phyloP scores from a whole-genome alignment of 2,329 filamentous ascomycete species.

The Aspergillus sojae region DNA sequence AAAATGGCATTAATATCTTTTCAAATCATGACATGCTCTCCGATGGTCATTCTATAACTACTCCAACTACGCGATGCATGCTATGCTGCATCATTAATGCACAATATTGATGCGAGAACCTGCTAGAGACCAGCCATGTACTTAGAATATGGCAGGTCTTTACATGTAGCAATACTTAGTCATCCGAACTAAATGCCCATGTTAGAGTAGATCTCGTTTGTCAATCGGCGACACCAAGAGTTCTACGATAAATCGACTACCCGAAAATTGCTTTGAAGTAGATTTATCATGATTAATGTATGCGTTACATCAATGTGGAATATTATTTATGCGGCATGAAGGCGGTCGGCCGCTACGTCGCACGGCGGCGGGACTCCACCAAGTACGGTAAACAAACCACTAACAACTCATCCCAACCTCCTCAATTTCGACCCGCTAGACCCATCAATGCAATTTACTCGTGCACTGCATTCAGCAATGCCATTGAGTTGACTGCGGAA shows the following conservation, averaged over 20 bases:
- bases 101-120: neutral
- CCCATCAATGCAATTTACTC: neutral
- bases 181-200: neutral
- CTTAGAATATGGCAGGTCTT: neutral
- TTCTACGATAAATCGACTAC: neutral
- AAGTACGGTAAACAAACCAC: constrained; percentile 21
- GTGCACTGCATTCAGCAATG: neutral
- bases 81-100: neutral
- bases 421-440: constrained; percentile 18
- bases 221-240: neutral
- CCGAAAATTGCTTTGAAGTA: neutral
- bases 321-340: neutral
- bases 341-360: constrained; percentile 16
- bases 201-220: neutral
- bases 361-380: constrained; percentile 13
- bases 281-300: too few species aligned
- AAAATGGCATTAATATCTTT: neutral
- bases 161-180: neutral
- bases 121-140: neutral
- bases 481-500: constrained; percentile 1
- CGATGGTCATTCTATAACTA: neutral
- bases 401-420: constrained; percentile 25
- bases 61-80: neutral
- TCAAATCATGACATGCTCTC: neutral
- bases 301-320: neutral